A percentile compares a stretch with the other conserved stretches of the same genome.
phyloP scores from a whole-genome alignment of 495 filamentous ascomycete species.

The Aspergillus nanangensis region DNA sequence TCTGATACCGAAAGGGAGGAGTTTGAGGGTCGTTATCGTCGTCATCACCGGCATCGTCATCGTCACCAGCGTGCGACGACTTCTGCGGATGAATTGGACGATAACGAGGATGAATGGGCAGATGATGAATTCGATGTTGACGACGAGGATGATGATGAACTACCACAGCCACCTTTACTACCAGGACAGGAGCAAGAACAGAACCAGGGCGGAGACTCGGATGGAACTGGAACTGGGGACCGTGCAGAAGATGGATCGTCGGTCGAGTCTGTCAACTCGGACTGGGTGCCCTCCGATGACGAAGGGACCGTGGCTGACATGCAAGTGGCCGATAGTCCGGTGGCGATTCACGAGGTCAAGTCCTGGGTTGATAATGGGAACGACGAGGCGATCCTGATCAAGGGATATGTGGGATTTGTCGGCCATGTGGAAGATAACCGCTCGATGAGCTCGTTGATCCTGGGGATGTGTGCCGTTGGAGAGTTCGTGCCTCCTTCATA shows the following conservation, averaged over 20 bases:
- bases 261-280: no score
- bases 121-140: background rate
- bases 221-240: no score
- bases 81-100: background rate
- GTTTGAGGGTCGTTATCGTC: no score
- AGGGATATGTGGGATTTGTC: slow-evolving; percentile 13
- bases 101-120: background rate
- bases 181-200: no score
- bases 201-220: no score
- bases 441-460: slow-evolving; percentile 11
- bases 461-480: slow-evolving; percentile 10
- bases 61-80: no score
- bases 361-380: background rate
- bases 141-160: background rate
- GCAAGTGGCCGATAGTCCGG: slow-evolving; percentile 4
- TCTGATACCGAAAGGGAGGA: background rate
- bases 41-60: no score
- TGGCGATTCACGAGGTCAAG: slow-evolving; percentile 10
- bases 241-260: no score
- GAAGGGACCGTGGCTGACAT: slow-evolving; percentile 6
- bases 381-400: background rate
- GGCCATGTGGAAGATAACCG: slow-evolving; percentile 15
- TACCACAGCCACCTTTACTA: background rate
- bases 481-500: background rate
- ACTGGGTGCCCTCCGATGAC: slow-evolving; percentile 8